Evolutionary conservation across 2,329 filamentous ascomycete species (phyloP).

Genomic region (Venturia carpophila): DNA sequence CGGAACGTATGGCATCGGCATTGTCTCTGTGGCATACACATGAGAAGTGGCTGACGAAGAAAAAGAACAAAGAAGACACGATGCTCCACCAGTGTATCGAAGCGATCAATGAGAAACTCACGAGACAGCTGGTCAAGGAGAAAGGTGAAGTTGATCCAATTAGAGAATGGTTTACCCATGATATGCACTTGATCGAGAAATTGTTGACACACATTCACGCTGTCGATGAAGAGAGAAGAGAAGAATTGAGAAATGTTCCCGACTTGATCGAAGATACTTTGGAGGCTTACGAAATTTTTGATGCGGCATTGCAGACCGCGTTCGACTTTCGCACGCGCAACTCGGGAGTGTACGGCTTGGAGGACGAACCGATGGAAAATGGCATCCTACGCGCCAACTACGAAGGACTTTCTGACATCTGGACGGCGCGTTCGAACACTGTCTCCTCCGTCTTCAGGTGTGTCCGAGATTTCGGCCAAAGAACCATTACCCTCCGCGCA

Average conservation of each 20-base stretch:
- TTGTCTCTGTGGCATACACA: constrained; percentile 73
- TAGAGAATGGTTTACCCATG: constrained; percentile 71
- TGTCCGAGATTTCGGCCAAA: background rate
- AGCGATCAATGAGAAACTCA: constrained; percentile 68
- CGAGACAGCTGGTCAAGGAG: constrained; percentile 56
- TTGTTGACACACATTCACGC: constrained; percentile 74
- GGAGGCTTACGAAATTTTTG: constrained; percentile 70
- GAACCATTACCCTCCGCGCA: background rate
- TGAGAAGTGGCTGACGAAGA: constrained; percentile 50
- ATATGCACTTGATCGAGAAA: constrained; percentile 59
- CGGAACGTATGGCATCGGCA: constrained; percentile 81
- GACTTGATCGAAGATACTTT: constrained; percentile 32
- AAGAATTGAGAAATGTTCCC: constrained; percentile 51
- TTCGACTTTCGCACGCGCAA: constrained; percentile 67
- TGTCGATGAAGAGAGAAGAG: constrained; percentile 64
- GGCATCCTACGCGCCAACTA: constrained; percentile 48
- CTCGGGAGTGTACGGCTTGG: constrained; percentile 63
- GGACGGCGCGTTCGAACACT: constrained; percentile 62
- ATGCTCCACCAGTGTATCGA: constrained; percentile 67
- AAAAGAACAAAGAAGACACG: constrained; percentile 50
- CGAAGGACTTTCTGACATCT: constrained; percentile 66
- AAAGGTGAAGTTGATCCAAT: constrained; percentile 56
- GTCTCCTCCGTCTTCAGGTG: constrained; percentile 29
- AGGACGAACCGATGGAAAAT: constrained; percentile 51
- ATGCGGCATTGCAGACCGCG: constrained; percentile 54